Conservation (phyloP, 768 basidiomycete genomes). For the Russula sp. region DNA sequence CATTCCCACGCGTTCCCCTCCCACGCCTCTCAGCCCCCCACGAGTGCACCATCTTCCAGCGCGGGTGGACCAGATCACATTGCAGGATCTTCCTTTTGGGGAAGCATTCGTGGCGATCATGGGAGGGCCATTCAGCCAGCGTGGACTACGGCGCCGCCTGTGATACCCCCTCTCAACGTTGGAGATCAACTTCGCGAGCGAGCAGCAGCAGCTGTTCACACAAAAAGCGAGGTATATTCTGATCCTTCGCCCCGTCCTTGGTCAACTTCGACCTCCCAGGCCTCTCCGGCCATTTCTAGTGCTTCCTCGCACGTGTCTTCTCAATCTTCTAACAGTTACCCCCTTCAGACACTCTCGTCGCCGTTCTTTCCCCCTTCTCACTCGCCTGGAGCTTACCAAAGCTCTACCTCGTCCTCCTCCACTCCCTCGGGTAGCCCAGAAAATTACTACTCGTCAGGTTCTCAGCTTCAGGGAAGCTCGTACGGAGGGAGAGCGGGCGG, state of each 20-base stretch:
- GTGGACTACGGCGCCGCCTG: conserved; percentile 3
- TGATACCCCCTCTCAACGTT: conserved; percentile 12
- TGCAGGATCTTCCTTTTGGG: conserved; percentile 5
- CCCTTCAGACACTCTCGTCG: conserved; percentile 20
- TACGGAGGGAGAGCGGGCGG: conserved; percentile 12
- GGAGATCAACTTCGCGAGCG: conserved; percentile 15
- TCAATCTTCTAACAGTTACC: conserved; percentile 12
- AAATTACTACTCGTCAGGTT: conserved; percentile 15
- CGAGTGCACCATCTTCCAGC: conserved; percentile 2
- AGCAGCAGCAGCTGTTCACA: conserved; percentile 1
- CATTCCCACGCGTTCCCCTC: conserved; percentile 16
- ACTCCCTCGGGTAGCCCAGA: conserved; percentile 17
- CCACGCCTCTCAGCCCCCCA: conserved; percentile 8
- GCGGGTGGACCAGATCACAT: conserved; percentile 9
- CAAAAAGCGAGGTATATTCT: conserved; percentile 17
- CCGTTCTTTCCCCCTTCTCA: conserved; percentile 20
- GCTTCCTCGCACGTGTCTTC: conserved; percentile 14
- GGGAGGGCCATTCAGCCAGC: conserved; percentile 12
- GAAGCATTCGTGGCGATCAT: conserved; percentile 8
- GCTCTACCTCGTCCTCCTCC: conserved; percentile 16
- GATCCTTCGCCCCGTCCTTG: conserved; percentile 17
- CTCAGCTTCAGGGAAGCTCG: conserved; percentile 13
- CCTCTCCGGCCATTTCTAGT: conserved; percentile 11
- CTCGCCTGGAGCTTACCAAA: conserved; percentile 15
- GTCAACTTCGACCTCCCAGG: conserved; percentile 16